Conservation (phyloP, 2,329 filamentous ascomycete species). For the Fusarium floridanum region DNA sequence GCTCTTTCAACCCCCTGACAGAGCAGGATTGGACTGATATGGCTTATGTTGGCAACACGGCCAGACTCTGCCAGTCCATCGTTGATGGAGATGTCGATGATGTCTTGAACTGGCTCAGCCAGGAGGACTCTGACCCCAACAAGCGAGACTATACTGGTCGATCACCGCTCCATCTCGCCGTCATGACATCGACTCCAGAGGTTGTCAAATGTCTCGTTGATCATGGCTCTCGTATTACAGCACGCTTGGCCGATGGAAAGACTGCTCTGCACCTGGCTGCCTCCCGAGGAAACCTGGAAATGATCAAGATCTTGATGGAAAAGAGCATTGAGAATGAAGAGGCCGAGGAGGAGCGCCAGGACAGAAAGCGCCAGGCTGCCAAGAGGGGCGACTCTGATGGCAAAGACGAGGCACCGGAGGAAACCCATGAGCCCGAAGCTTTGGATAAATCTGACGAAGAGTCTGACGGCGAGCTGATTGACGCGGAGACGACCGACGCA, state of each 20-base stretch:
- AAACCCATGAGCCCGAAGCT: conserved; percentile 22
- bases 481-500: conserved; percentile 63
- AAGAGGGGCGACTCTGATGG: conserved; percentile 24
- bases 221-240: conserved; percentile 77
- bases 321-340: conserved; percentile 82
- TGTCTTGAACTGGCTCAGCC: conserved; percentile 76
- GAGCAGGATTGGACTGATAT: conserved; percentile 91
- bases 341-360: conserved; percentile 70
- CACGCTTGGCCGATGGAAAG: conserved; percentile 81
- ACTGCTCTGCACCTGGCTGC: conserved; percentile 88
- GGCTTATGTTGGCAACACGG: conserved; percentile 87
- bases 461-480: conserved; percentile 62
- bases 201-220: conserved; percentile 80
- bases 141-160: conserved; percentile 82
- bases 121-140: conserved; percentile 78
- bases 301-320: conserved; percentile 78
- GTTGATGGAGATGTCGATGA: conserved; percentile 78
- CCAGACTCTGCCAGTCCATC: conserved; percentile 83
- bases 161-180: conserved; percentile 82
- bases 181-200: conserved; percentile 74
- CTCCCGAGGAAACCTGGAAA: conserved; percentile 74
- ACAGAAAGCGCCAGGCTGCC: conserved; percentile 59
- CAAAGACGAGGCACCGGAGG: conserved; percentile 2
- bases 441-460: conserved; percentile 50
- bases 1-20: conserved; percentile 83